Percentiles rank a stretch among this genome's conserved stretches.
Conservation (phyloP, 331 rosid genomes). For the Malus hybrid region DNA sequence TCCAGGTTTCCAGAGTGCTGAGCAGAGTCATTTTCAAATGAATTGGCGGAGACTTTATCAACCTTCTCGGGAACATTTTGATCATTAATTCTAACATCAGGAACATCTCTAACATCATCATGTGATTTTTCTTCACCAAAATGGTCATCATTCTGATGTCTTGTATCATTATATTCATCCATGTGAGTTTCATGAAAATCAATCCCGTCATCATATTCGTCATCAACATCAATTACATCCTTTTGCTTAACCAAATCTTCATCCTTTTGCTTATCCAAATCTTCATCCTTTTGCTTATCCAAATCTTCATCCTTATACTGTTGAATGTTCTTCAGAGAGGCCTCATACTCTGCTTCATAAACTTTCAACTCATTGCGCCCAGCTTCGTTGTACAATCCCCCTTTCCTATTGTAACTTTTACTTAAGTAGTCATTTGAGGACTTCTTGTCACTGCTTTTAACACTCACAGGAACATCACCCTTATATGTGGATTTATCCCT, state of each 20-base stretch:
- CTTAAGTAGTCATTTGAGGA: constrained; percentile 28
- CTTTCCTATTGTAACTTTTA: constrained; percentile 35
- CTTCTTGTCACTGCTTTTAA: constrained; percentile 21
- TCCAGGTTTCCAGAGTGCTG: constrained; percentile 18
- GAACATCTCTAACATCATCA: constrained; percentile 27
- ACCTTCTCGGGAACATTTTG: constrained; percentile 24
- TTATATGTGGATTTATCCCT: constrained; percentile 19
- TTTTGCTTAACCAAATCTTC: background rate
- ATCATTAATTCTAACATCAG: constrained; percentile 20
- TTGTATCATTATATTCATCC: constrained; percentile 24
- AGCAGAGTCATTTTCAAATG: constrained; percentile 27
- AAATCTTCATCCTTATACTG: constrained; percentile 23
- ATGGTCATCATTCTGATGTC: constrained; percentile 27
- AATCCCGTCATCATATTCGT: constrained; percentile 77
- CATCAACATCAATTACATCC: constrained; percentile 42
- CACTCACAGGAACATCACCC: constrained; percentile 24
- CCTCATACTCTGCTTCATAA: constrained; percentile 89
- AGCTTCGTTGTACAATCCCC: constrained; percentile 92
- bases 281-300: constrained; percentile 36
- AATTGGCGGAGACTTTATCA: constrained; percentile 23
- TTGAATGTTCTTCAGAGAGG: constrained; percentile 52
- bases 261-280: constrained; percentile 34
- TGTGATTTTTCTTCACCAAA: constrained; percentile 21
- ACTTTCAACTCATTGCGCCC: constrained; percentile 88
- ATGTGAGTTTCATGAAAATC: constrained; percentile 19